These are phyloP conservation scores for Apiotrichum montevideense DNA, from an alignment of 1,284 basidiomycete species.

Conservation along the genomic window DNA sequence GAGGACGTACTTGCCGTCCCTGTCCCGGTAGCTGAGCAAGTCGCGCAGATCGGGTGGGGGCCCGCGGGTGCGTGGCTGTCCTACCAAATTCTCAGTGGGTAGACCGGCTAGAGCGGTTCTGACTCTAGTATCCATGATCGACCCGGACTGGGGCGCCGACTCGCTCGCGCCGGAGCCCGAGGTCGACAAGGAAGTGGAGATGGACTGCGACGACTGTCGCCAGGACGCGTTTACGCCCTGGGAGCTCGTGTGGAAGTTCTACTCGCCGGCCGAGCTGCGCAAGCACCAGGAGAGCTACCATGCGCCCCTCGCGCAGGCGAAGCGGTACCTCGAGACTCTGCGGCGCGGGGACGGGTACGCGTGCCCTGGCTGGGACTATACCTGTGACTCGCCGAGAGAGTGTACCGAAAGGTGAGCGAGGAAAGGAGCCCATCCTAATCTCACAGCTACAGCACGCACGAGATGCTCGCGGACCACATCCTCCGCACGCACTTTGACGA, in stretches of 20 bases:
- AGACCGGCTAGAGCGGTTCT: background rate
- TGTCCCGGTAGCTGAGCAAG: background rate
- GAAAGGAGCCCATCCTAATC: background rate
- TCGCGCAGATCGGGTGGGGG: background rate
- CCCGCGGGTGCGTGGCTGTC: background rate
- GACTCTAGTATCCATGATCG: background rate
- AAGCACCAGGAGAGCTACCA: background rate
- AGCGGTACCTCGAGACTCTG: conserved; percentile 1
- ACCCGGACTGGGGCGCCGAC: background rate
- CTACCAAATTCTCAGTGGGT: background rate
- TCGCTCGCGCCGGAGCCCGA: background rate
- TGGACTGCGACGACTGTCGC: conserved; percentile 1
- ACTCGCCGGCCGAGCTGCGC: background rate
- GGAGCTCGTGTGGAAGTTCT: conserved; percentile 3
- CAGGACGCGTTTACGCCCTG: background rate
- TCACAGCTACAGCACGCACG: background rate
- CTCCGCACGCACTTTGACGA: conserved; percentile 1
- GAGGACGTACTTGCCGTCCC: background rate
- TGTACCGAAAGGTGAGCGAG: background rate
- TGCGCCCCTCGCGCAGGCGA: background rate
- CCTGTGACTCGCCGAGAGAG: background rate
- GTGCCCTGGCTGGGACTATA: background rate
- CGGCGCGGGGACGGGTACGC: background rate
- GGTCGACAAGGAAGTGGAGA: background rate
- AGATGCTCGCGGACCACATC: conserved; percentile 2